Evolutionary conservation across 768 basidiomycete genomes (phyloP), one percentile per base, ranked within the genome.

Genomic region (Pleurotus eryngii): DNA sequence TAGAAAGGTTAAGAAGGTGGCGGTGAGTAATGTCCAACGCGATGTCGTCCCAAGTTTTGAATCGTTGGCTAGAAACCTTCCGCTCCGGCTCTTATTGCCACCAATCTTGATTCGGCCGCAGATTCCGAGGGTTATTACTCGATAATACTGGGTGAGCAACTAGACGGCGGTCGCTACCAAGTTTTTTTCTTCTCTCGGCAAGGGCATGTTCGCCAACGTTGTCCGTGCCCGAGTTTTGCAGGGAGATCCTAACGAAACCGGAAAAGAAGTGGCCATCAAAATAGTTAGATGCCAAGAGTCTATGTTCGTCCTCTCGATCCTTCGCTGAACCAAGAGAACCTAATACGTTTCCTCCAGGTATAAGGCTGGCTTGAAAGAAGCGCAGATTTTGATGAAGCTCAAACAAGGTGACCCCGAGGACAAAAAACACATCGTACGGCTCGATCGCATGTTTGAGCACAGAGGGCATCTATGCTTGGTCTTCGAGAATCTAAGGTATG

Each of bases 161-260:
- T 99, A 15, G 95, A 97, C 65, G 84, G 87, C 24, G 95, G 92
- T 4, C 83, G 90, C 42, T 99, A 98, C 68, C 93, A 97, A 69
- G 93, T 99, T 8, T 95, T 95, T 90, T 63, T 93, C 92, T 48
- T 91, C 85, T 48, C 78, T 98, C n/a, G 97, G 97, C 15, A 95
- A 96, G 69, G 97, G 97, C 48, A 99, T 99, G 96, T 99, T 98
- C 69, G 94, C 95, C 48, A 93, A 92, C 56, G 97, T 99, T 49
- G 94, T 98, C 24, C 84, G 91, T 46, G 96, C 95, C 7, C 85
- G 92, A 30, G 81, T 94, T 8, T 75, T 95, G 45, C 75, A 87
- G 72, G 76, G 79, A 50, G 89, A 90, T 35, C 62, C 78, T 38
- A 81, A 84, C 40, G 77, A 77, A 47, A 62, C 66, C 5, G 76